These are phyloP conservation scores for Multifurca ochricompacta DNA, from an alignment of 768 basidiomycete species.

Conservation along the genomic window DNA sequence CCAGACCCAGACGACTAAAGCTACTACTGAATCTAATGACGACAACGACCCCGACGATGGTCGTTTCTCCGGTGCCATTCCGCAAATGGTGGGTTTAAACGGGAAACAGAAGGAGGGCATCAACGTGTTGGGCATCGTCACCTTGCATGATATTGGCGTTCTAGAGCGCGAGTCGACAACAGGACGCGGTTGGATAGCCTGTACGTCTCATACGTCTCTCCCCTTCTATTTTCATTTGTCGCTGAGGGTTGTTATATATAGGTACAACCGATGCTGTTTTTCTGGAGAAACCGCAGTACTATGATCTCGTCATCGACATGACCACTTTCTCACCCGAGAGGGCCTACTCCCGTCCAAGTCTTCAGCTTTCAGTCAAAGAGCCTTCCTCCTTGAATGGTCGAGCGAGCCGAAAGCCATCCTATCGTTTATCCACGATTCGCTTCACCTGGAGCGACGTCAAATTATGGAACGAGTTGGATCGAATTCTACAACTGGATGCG, in stretches of 20 bases:
- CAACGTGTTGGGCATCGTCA: conserved; percentile 73
- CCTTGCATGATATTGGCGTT: conserved; percentile 62
- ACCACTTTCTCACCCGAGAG: conserved; percentile 56
- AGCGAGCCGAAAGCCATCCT: conserved; percentile 34
- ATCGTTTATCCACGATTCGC: conserved; percentile 53
- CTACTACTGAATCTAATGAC: too few species aligned
- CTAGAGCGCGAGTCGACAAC: conserved; percentile 46
- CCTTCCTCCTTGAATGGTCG: conserved; percentile 30
- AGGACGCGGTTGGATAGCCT: conserved; percentile 78
- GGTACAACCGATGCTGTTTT: conserved; percentile 81
- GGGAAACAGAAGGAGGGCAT: conserved; percentile 45
- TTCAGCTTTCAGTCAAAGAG: conserved; percentile 51
- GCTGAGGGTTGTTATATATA: conserved; percentile 17
- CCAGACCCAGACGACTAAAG: too few species aligned
- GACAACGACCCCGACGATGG: too few species aligned
- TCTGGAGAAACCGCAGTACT: conserved; percentile 69
- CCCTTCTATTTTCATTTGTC: neutral
- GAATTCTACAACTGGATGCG: conserved; percentile 52
- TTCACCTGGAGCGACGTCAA: conserved; percentile 83
- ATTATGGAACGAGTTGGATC: conserved; percentile 76
- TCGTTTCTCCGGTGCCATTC: too few species aligned
- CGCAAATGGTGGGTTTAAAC: conserved; percentile 28
- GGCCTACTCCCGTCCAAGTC: conserved; percentile 45
- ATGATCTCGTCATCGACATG: conserved; percentile 76
- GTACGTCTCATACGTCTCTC: conserved; percentile 33